These are phyloP conservation scores for Hortiboletus rubellus DNA, from an alignment of 1,284 basidiomycete species.

Conservation along the genomic window DNA sequence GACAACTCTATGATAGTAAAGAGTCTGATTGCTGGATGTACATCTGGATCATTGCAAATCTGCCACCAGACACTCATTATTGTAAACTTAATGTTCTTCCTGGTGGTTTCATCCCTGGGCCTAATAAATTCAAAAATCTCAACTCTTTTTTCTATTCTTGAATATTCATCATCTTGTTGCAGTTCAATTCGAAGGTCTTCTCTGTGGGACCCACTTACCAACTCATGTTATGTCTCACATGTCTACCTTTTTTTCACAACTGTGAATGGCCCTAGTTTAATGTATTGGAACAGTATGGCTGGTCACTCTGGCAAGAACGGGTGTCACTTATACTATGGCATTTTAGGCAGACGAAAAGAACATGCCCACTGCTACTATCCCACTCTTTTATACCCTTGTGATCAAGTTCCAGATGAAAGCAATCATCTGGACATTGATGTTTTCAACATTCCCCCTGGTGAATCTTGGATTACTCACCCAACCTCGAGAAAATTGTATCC, in stretches of 20 bases:
- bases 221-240: neutral
- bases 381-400: neutral
- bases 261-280: neutral
- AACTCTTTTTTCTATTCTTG: slow-evolving; percentile 5
- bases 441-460: no score
- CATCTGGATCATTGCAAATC: slow-evolving; percentile 4
- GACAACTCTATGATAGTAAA: slow-evolving; percentile 1
- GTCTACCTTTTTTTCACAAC: neutral
- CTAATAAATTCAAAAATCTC: slow-evolving; percentile 10
- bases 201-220: neutral
- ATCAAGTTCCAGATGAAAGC: neutral
- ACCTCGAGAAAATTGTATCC: no score
- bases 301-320: slow-evolving; percentile 9
- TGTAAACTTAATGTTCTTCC: neutral
- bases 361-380: neutral
- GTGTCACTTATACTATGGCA: neutral
- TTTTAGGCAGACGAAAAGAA: neutral
- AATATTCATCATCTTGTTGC: slow-evolving; percentile 2
- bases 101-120: slow-evolving; percentile 8
- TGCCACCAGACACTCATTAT: neutral
- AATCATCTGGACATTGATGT: neutral
- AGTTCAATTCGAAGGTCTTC: neutral
- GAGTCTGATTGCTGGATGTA: slow-evolving; percentile 10
- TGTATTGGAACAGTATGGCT: slow-evolving; percentile 8
- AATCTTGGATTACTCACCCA: no score